These are phyloP conservation scores for Ogataea saltuana DNA, from an alignment of 805 yeast genomes.

Conservation along the genomic window DNA sequence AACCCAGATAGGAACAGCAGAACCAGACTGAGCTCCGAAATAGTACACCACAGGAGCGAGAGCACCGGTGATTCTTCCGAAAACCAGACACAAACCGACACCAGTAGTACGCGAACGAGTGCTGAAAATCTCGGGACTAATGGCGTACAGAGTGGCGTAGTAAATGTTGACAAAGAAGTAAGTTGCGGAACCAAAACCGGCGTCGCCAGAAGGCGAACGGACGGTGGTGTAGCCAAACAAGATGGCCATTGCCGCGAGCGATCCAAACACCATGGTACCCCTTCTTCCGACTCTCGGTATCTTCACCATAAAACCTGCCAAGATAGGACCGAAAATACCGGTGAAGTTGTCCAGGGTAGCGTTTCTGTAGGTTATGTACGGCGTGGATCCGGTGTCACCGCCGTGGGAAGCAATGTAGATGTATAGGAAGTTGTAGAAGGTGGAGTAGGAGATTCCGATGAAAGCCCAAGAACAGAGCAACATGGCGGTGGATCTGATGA, in stretches of 20 bases:
- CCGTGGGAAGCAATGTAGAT: slow-evolving; percentile 53
- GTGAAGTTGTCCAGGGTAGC: slow-evolving; percentile 47
- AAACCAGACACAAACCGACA: slow-evolving; percentile 57
- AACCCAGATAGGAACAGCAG: slow-evolving; percentile 61
- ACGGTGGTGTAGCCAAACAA: slow-evolving; percentile 66
- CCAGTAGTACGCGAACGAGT: slow-evolving; percentile 57
- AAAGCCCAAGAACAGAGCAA: slow-evolving; percentile 54
- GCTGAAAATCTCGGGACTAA: slow-evolving; percentile 66
- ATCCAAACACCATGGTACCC: slow-evolving; percentile 55
- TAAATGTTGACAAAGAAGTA: slow-evolving; percentile 49
- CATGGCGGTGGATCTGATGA: slow-evolving; percentile 48
- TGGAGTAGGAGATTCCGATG: slow-evolving; percentile 59
- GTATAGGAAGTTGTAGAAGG: slow-evolving; percentile 56
- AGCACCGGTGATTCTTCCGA: slow-evolving; percentile 52
- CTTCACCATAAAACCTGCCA: slow-evolving; percentile 44
- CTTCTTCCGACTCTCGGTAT: slow-evolving; percentile 50
- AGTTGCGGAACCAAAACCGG: slow-evolving; percentile 50
- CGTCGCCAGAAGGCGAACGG: slow-evolving; percentile 53
- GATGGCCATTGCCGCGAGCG: slow-evolving; percentile 55
- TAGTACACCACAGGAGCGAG: slow-evolving; percentile 60
- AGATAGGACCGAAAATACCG: slow-evolving; percentile 54
- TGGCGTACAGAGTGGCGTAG: slow-evolving; percentile 62
- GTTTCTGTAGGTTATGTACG: slow-evolving; percentile 47
- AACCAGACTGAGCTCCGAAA: slow-evolving; percentile 47
- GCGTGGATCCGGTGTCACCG: slow-evolving; percentile 43